A percentile compares a stretch with the other conserved stretches of the same genome.
Conservation (phyloP, 2,329 filamentous ascomycete genomes). For the Xylaria arbuscula region DNA sequence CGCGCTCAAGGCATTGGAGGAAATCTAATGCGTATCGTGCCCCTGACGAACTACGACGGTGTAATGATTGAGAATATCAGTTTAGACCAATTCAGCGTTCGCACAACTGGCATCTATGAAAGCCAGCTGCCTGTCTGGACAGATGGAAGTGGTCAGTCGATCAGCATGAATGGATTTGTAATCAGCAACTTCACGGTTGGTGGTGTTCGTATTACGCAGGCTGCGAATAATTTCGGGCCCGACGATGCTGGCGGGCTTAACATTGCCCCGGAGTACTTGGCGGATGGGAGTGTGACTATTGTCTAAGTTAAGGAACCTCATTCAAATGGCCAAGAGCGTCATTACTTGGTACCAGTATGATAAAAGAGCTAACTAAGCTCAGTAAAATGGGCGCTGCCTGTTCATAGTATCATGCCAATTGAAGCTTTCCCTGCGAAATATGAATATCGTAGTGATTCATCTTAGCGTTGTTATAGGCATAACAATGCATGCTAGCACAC, state of each 20-base stretch:
- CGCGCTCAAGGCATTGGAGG: neutral
- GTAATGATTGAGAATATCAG: neutral
- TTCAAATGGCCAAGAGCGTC: neutral
- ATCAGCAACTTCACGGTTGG: constrained; percentile 10
- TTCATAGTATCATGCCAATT: neutral
- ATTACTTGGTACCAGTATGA: neutral
- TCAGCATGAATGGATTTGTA: constrained; percentile 1
- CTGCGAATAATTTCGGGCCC: constrained; percentile 23
- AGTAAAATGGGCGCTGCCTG: neutral
- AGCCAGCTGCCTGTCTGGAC: constrained; percentile 2
- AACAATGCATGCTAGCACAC: neutral
- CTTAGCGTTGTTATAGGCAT: neutral
- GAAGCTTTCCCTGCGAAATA: neutral
- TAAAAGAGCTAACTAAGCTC: neutral
- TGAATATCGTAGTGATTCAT: neutral
- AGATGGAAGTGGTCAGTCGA: neutral
- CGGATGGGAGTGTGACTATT: constrained; percentile 8
- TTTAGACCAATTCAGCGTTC: neutral
- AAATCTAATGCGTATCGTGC: constrained; percentile 4
- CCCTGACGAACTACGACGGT: neutral
- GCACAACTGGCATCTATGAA: neutral
- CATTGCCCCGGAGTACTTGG: constrained; percentile 18
- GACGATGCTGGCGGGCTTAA: constrained; percentile 22
- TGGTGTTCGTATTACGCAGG: constrained; percentile 13
- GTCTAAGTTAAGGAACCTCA: neutral